phyloP scores from a whole-genome alignment of 2,329 filamentous ascomycete species.

The Aureobasidium sp. region DNA sequence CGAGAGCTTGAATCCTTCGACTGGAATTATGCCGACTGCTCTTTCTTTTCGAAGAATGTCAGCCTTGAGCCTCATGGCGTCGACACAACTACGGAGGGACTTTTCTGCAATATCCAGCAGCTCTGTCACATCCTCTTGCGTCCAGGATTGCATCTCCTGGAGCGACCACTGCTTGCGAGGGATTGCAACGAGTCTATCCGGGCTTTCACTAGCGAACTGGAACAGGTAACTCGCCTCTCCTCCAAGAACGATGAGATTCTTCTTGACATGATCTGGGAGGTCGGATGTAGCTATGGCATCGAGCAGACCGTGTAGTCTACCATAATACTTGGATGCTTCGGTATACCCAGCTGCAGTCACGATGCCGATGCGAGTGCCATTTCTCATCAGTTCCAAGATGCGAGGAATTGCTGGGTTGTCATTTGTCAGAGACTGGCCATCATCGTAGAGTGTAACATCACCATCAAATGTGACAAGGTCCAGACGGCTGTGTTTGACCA shows the following conservation, averaged over 20 bases:
- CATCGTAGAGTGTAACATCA: conserved; percentile 83
- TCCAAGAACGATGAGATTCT: conserved; percentile 83
- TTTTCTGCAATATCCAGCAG: conserved; percentile 86
- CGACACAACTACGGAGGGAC: conserved; percentile 72
- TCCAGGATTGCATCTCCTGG: conserved; percentile 69
- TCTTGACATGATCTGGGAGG: conserved; percentile 59
- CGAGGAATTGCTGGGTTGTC: conserved; percentile 68
- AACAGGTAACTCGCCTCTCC: conserved; percentile 96
- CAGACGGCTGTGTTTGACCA: conserved; percentile 64
- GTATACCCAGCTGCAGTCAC: conserved; percentile 96
- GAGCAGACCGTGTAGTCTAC: conserved; percentile 75
- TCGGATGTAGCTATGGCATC: conserved; percentile 62
- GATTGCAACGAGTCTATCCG: conserved; percentile 60
- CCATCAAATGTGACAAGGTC: conserved; percentile 93
- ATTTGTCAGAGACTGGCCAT: conserved; percentile 70
- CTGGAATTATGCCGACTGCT: conserved; percentile 43
- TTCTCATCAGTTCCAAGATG: conserved; percentile 61
- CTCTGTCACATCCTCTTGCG: conserved; percentile 63
- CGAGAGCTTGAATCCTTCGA: conserved; percentile 42
- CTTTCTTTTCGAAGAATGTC: conserved; percentile 79
- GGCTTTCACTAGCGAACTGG: conserved; percentile 58
- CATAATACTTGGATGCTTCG: conserved; percentile 77
- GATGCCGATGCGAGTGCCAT: conserved; percentile 80
- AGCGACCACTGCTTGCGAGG: conserved; percentile 62
- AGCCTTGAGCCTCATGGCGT: conserved; percentile 71